Evolutionary conservation across 306 rosid species (phyloP).

Genomic region (Lablab purpureus): DNA sequence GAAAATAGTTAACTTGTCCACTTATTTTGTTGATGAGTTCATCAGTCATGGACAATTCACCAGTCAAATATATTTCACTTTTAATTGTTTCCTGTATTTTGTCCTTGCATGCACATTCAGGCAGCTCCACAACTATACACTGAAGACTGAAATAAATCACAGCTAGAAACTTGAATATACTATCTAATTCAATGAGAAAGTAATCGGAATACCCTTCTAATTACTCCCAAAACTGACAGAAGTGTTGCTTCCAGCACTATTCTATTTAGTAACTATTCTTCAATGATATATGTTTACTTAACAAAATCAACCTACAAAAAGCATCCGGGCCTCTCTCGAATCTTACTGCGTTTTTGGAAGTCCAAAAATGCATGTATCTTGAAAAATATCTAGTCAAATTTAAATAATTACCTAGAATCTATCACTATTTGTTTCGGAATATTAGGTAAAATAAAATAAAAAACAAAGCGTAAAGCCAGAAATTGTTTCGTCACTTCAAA

Average conservation of each 20-base stretch:
- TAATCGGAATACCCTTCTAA: conserved; percentile 10
- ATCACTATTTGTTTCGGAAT: background rate
- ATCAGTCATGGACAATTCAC: conserved; percentile 34
- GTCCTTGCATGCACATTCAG: conserved; percentile 35
- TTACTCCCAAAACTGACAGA: background rate
- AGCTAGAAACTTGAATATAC: conserved; percentile 1
- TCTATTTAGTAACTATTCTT: background rate
- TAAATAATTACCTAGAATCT: no score
- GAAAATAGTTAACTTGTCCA: conserved; percentile 16
- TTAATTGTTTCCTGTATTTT: conserved; percentile 32
- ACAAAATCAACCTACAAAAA: background rate
- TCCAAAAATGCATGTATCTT: background rate
- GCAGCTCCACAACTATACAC: conserved; percentile 8
- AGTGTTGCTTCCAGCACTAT: background rate
- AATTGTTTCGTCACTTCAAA: background rate
- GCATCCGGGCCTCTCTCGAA: background rate
- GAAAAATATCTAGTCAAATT: background rate
- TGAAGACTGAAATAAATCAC: conserved; percentile 6
- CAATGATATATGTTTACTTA: background rate
- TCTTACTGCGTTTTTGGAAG: background rate
- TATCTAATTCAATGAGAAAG: conserved; percentile 19
- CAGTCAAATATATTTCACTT: conserved; percentile 34
- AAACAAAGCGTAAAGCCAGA: background rate
- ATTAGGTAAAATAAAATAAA: background rate
- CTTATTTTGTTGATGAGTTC: conserved; percentile 40